phyloP scores from a whole-genome alignment of 345 rosid species.

The Mangifera indica region DNA sequence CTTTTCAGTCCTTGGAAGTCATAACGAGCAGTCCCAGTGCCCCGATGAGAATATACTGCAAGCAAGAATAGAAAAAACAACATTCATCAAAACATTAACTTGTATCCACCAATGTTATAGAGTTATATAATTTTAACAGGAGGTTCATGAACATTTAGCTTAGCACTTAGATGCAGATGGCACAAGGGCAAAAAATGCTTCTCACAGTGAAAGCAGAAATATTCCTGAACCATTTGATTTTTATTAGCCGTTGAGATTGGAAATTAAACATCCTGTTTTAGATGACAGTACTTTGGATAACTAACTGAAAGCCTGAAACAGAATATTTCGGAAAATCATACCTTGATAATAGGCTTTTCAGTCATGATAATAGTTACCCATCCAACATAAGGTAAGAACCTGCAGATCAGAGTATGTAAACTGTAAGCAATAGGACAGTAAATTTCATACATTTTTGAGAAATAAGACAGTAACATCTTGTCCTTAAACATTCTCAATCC shows the following conservation, averaged over 20 bases:
- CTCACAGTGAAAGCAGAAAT: neutral
- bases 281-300: neutral
- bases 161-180: neutral
- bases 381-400: constrained; percentile 87
- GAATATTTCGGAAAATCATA: constrained; percentile 19
- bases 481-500: too few relatives aligned
- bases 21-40: constrained; percentile 84
- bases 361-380: constrained; percentile 99
- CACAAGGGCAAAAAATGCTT: neutral
- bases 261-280: neutral
- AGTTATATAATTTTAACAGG: neutral
- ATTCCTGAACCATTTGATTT: neutral
- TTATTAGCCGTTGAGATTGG: neutral
- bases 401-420: constrained; percentile 27
- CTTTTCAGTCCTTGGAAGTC: constrained; percentile 78
- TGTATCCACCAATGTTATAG: neutral
- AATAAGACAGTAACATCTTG: neutral
- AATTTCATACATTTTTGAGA: neutral
- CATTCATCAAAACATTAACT: neutral
- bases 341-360: constrained; percentile 91
- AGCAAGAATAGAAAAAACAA: neutral
- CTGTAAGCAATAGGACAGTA: neutral
- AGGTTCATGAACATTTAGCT: neutral
- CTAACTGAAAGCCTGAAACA: neutral
- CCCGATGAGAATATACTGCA: constrained; percentile 84